phyloP scores from a whole-genome alignment of 768 basidiomycete species.

The Floccularia luteovirens region DNA sequence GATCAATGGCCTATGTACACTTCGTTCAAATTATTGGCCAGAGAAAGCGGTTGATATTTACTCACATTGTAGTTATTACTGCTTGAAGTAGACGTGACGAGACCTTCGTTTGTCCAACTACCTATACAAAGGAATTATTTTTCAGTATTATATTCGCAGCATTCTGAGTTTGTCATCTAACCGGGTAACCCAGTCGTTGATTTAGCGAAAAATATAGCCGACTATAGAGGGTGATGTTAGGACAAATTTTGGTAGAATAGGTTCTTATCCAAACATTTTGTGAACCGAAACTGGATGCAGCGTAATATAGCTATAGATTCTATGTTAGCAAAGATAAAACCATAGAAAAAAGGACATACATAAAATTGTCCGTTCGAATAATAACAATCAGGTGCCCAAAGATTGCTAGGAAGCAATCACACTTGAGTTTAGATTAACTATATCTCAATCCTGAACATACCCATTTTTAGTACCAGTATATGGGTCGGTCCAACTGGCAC shows the following conservation, averaged over 20 bases:
- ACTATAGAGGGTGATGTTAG: conserved; percentile 15
- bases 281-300: conserved; percentile 48
- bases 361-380: conserved; percentile 20
- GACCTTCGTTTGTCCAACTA: conserved; percentile 36
- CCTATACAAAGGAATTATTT: conserved; percentile 12
- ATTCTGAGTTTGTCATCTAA: conserved; percentile 6
- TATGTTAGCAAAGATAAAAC: not conserved
- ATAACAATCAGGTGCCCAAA: conserved; percentile 32
- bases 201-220: conserved; percentile 46
- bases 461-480: conserved; percentile 42
- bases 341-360: conserved; percentile 10
- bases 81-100: conserved; percentile 34
- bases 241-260: not conserved
- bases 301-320: conserved; percentile 41
- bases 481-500: conserved; percentile 39
- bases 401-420: conserved; percentile 13
- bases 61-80: conserved; percentile 34
- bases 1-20: conserved; percentile 44
- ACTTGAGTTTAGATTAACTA: not conserved
- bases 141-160: not conserved
- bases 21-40: not conserved
- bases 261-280: conserved; percentile 25
- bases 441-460: conserved; percentile 11
- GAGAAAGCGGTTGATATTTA: not conserved
- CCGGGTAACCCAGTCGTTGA: conserved; percentile 39